phyloP scores from a whole-genome alignment of 805 yeast species.

The Isabelozyma pseudorhagii region DNA sequence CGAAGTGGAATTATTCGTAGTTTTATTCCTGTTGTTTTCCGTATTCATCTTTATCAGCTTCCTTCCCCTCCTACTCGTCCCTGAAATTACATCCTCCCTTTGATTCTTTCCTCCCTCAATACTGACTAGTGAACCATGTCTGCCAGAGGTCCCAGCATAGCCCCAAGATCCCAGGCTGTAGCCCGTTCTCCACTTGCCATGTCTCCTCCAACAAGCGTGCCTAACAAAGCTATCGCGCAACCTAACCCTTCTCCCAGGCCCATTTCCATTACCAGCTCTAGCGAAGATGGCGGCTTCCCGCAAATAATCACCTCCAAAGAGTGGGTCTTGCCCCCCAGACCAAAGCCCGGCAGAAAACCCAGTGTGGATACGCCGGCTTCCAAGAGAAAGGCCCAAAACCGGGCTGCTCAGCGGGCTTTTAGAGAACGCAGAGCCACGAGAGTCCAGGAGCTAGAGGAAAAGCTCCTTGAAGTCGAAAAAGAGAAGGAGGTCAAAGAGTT shows the following conservation, averaged over 20 bases:
- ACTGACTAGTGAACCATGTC: conserved; percentile 7
- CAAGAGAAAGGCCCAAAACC: conserved; percentile 83
- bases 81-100: background rate
- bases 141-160: conserved; percentile 13
- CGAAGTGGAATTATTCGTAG: background rate
- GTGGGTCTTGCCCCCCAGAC: conserved; percentile 62
- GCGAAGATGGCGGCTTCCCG: conserved; percentile 16
- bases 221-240: conserved; percentile 6
- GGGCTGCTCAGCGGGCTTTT: conserved; percentile 93
- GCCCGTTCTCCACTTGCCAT: conserved; percentile 16
- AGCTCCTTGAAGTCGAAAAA: conserved; percentile 62
- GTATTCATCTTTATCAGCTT: background rate
- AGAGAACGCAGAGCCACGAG: conserved; percentile 82
- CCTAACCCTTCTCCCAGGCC: background rate
- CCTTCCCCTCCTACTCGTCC: background rate
- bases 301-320: conserved; percentile 57
- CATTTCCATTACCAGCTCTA: background rate
- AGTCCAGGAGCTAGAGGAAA: conserved; percentile 73
- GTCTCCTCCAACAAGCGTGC: conserved; percentile 6
- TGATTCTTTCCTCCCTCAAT: background rate
- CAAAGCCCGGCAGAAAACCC: conserved; percentile 62
- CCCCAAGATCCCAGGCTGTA: conserved; percentile 13
- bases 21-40: background rate
- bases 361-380: conserved; percentile 77
- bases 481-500: conserved; percentile 62